Evolutionary conservation across 2,329 filamentous ascomycete genomes (phyloP).

Genomic region (Fusarium udum): DNA sequence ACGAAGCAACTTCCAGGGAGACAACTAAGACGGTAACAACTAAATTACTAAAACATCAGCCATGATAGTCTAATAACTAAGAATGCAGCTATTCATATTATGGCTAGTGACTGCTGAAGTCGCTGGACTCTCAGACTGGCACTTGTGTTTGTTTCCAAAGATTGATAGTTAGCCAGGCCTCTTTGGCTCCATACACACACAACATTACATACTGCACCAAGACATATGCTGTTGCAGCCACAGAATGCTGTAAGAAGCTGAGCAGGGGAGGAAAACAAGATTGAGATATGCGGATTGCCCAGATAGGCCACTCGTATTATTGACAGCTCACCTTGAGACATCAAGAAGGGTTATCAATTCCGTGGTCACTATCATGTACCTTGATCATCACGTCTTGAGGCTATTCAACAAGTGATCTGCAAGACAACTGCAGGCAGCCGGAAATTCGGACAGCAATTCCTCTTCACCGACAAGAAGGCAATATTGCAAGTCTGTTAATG

Average conservation of each 20-base stretch:
- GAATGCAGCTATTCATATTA: neutral
- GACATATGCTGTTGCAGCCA: slow-evolving; percentile 10
- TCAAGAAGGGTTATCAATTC: neutral
- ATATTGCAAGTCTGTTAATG: slow-evolving; percentile 1
- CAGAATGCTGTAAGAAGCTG: neutral
- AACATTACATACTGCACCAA: neutral
- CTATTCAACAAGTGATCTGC: slow-evolving; percentile 9
- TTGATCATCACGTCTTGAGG: slow-evolving; percentile 13
- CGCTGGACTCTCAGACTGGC: slow-evolving; percentile 11
- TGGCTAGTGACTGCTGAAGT: slow-evolving; percentile 2
- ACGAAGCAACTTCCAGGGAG: slow-evolving; percentile 18
- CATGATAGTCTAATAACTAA: neutral
- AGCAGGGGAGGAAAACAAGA: slow-evolving; percentile 9
- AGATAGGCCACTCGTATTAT: neutral
- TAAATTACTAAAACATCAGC: slow-evolving; percentile 10
- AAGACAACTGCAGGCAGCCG: slow-evolving; percentile 8
- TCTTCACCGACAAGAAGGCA: slow-evolving; percentile 29
- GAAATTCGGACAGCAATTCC: slow-evolving; percentile 9
- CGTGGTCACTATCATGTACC: slow-evolving; percentile 19
- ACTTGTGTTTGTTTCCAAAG: slow-evolving; percentile 1
- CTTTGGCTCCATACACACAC: neutral
- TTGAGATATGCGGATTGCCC: neutral
- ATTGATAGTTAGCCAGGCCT: neutral
- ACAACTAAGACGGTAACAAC: neutral
- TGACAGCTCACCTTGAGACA: slow-evolving; percentile 10